These are phyloP conservation scores for Coemansia sp. DNA, from an alignment of 192 early-diverging fungal genomes.

Conservation along the genomic window DNA sequence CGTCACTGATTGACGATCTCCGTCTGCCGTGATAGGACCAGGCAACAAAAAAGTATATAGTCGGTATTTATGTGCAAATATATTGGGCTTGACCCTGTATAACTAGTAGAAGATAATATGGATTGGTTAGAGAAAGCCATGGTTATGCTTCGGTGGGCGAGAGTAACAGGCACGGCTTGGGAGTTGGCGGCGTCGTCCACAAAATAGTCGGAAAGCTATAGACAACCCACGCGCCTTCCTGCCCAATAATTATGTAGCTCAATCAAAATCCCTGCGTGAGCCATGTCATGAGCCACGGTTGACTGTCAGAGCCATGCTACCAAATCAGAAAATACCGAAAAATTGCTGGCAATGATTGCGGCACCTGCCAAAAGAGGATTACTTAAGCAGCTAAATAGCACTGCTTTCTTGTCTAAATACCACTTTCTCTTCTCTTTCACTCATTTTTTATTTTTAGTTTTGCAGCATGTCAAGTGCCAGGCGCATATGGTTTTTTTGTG, in stretches of 20 bases:
- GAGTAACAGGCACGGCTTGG: too few species aligned
- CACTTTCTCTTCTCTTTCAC: neutral
- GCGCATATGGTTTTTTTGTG: neutral
- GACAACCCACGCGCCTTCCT: too few species aligned
- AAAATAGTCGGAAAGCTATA: too few species aligned
- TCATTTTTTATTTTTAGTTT: neutral
- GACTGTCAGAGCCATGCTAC: neutral
- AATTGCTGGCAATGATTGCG: neutral
- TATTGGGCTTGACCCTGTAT: neutral
- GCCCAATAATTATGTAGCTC: too few species aligned
- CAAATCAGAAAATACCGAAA: neutral
- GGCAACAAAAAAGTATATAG: neutral
- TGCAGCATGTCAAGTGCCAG: neutral
- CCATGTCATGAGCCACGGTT: neutral
- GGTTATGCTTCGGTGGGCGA: too few species aligned
- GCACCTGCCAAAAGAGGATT: neutral
- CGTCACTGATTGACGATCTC: constrained; percentile 30
- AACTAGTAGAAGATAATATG: too few species aligned
- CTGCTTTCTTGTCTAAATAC: neutral
- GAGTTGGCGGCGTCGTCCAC: too few species aligned
- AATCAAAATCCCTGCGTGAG: too few species aligned
- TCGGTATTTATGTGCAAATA: neutral
- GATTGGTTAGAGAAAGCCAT: too few species aligned
- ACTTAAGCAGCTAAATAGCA: neutral
- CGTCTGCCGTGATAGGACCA: neutral